Conservation (phyloP, 805 yeast genomes). For the Millerozyma miso region DNA sequence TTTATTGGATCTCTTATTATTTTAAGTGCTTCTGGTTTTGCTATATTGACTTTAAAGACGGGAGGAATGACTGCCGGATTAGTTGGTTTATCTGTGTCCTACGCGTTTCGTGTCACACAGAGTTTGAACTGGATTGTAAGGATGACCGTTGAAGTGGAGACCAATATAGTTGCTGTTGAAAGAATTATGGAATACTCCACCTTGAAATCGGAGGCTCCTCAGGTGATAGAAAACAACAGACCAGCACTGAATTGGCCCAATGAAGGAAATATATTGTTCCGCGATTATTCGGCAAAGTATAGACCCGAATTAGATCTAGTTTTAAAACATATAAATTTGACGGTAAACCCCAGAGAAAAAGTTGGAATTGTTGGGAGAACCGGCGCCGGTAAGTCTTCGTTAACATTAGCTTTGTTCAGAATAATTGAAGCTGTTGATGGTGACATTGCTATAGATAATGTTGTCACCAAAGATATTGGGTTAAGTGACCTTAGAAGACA, state of each 20-base stretch:
- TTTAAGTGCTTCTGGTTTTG: conserved; percentile 77
- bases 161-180: conserved; percentile 95
- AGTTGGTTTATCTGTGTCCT: conserved; percentile 90
- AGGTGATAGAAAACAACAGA: conserved; percentile 54
- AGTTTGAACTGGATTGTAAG: conserved; percentile 96
- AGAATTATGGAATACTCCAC: conserved; percentile 83
- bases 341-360: conserved; percentile 35
- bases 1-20: conserved; percentile 87
- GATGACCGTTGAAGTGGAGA: conserved; percentile 98
- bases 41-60: conserved; percentile 62
- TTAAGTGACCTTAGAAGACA: conserved; percentile 40
- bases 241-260: conserved; percentile 48
- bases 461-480: conserved; percentile 34
- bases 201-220: conserved; percentile 84
- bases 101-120: conserved; percentile 90
- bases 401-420: conserved; percentile 41
- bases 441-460: conserved; percentile 30
- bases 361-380: conserved; percentile 45
- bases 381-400: conserved; percentile 44
- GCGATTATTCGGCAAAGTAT: conserved; percentile 38
- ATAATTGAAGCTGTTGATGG: conserved; percentile 39
- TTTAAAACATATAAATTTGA: conserved; percentile 34
- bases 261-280: conserved; percentile 32
- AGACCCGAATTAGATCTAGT: conserved; percentile 44
- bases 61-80: conserved; percentile 83